phyloP scores from a whole-genome alignment of 2,329 filamentous ascomycete species.

The Trematosphaeria pertusa region DNA sequence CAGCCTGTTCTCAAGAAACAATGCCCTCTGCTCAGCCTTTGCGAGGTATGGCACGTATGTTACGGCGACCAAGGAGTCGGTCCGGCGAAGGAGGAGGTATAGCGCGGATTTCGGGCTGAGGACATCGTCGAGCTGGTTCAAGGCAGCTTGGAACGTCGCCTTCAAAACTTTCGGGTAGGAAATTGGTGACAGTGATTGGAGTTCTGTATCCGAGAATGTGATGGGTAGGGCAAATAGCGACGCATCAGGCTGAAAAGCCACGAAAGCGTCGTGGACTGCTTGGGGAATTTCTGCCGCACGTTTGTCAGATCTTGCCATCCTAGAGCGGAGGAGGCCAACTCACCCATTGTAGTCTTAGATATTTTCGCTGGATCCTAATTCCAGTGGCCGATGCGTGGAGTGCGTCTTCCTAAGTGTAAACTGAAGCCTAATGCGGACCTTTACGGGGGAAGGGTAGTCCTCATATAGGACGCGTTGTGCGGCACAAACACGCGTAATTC shows the following conservation, averaged over 20 bases:
- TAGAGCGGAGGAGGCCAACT: neutral
- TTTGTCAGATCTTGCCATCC: neutral
- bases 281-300: constrained; percentile 2
- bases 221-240: constrained; percentile 20
- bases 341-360: constrained; percentile 1
- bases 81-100: constrained; percentile 29
- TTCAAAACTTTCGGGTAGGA: constrained; percentile 1
- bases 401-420: no score
- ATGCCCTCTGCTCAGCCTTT: constrained; percentile 4
- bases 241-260: constrained; percentile 13
- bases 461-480: no score
- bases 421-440: neutral
- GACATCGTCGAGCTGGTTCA: constrained; percentile 25
- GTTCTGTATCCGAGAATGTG: neutral
- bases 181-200: constrained; percentile 11
- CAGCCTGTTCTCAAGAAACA: constrained; percentile 21
- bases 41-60: constrained; percentile 35
- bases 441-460: no score
- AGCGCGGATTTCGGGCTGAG: constrained; percentile 22
- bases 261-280: constrained; percentile 13
- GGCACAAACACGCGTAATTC: neutral
- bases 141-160: constrained; percentile 15
- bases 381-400: no score
- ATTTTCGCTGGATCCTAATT: no score
- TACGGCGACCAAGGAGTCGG: constrained; percentile 20